Percentiles rank a stretch among this genome's conserved stretches.
phyloP scores from a whole-genome alignment of 345 rosid genomes.

The Cardamine resedifolia region DNA sequence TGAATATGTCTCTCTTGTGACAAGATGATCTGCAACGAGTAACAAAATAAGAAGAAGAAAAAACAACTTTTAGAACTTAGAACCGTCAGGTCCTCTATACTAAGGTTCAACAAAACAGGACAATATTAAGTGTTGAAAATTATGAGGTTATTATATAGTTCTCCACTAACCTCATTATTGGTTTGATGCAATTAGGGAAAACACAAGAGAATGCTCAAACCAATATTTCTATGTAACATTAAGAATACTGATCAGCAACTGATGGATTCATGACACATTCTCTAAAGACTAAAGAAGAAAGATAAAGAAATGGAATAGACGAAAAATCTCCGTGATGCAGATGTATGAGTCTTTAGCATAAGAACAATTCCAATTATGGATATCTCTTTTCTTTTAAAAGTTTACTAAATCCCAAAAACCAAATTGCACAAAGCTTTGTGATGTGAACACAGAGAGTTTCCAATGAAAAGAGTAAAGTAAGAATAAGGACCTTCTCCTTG shows the following conservation, averaged over 20 bases:
- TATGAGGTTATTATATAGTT: no score
- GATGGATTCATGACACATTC: not conserved
- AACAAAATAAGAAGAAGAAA: not conserved
- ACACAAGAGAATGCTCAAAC: not conserved
- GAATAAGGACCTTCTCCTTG: constrained; percentile 71
- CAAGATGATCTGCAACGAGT: constrained; percentile 64
- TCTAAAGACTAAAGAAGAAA: not conserved
- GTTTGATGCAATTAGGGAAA: constrained; percentile 4
- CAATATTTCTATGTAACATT: not conserved
- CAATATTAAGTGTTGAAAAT: no score
- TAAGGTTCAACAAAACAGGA: not conserved
- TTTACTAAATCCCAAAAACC: not conserved
- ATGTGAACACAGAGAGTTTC: not conserved
- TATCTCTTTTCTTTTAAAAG: not conserved
- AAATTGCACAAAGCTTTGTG: not conserved
- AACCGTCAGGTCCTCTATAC: not conserved
- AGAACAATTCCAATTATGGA: not conserved
- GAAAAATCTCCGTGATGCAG: not conserved
- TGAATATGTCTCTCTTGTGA: constrained; percentile 82
- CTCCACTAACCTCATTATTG: not conserved
- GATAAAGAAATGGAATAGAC: not conserved
- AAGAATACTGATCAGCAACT: not conserved
- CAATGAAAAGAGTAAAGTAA: not conserved
- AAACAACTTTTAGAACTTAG: not conserved
- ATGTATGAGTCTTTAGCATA: not conserved